Base-by-base conservation (phyloP, 2,329 filamentous ascomycete species). In the Aspergillus fischeri region DNA sequence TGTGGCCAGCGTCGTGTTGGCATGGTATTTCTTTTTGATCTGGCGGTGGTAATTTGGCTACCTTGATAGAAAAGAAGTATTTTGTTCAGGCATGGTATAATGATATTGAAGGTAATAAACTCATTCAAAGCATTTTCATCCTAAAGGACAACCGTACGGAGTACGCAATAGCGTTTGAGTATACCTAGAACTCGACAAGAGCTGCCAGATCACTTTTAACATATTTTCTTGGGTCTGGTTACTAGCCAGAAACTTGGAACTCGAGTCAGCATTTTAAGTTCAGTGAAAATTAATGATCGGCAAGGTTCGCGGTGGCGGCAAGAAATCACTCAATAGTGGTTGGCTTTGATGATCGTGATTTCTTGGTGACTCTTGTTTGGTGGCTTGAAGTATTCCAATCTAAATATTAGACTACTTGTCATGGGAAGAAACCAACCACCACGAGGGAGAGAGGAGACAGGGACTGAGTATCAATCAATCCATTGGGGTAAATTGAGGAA, bases 11-110 rank as follows among this genome's bases (percentile, higher is more conserved):
- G 82, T 89, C 71, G 85, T 84, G 21, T 71, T 86, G 48, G 62
- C 77, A 14, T 86, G 86, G 70, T 94, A 89, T 79, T 78, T 79
- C 29, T 90, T 86, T 75, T 74, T 93, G 64, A 79, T 87, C 56
- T 85, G 82, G 75, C 80, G 80, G 67, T 86, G 87, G 61, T 90
- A 69, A 60, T 32, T 55, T 27, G 5, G 32, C 28, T 29, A 29
- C 28, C 28, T 35, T 6, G 7, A 35, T 35, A 32, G 4, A 32
- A 10, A 4, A 32, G 32, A 35, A 35, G 11, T 11, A 11, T 4
- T 32, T 32, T 58, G 38, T 38, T 53, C 55, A 32, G 55, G 56
- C 53, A 57, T 56, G 14, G 32, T 38, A 38, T 35, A 35, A 35
- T 38, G 32, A 17, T 14, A 38, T 17, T 38, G 32, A 17, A 17